Evolutionary conservation across 805 yeast genomes (phyloP).

Genomic region (Starmerella apicola): DNA sequence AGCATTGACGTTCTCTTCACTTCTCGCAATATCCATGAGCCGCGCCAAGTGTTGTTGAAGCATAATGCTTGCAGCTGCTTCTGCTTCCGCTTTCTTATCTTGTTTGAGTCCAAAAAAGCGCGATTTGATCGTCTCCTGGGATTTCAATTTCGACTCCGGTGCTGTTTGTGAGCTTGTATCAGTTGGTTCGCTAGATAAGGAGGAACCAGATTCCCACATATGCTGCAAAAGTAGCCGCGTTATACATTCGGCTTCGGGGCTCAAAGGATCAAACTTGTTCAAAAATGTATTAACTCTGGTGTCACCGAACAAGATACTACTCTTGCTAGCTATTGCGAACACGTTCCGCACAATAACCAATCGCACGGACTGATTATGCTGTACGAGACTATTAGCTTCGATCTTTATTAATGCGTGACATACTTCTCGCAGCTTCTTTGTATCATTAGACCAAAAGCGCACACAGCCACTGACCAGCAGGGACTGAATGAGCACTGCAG

Average conservation of each 20-base stretch:
- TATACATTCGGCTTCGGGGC: neutral
- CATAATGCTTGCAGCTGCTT: neutral
- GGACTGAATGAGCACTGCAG: slow-evolving; percentile 1
- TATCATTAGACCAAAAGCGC: slow-evolving; percentile 1
- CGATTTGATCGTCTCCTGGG: no score
- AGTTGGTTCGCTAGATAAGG: no score
- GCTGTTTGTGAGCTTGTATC: no score
- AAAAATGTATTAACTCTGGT: neutral
- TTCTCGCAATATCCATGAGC: slow-evolving; percentile 3
- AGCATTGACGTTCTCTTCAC: slow-evolving; percentile 4
- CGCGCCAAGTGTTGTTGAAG: slow-evolving; percentile 8
- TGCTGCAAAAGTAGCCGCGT: neutral
- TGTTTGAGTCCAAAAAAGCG: neutral
- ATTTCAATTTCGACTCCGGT: no score
- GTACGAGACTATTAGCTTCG: neutral
- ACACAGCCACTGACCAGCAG: slow-evolving; percentile 1
- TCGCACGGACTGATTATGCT: no score
- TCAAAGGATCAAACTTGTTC: neutral
- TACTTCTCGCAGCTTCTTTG: neutral
- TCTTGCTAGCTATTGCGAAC: neutral
- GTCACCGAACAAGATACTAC: neutral
- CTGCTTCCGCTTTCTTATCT: slow-evolving; percentile 1
- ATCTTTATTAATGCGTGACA: neutral
- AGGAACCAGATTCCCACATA: no score
- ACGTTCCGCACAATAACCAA: neutral